phyloP scores from a whole-genome alignment of 805 yeast genomes.

The Myxozyma lipomycoides region DNA sequence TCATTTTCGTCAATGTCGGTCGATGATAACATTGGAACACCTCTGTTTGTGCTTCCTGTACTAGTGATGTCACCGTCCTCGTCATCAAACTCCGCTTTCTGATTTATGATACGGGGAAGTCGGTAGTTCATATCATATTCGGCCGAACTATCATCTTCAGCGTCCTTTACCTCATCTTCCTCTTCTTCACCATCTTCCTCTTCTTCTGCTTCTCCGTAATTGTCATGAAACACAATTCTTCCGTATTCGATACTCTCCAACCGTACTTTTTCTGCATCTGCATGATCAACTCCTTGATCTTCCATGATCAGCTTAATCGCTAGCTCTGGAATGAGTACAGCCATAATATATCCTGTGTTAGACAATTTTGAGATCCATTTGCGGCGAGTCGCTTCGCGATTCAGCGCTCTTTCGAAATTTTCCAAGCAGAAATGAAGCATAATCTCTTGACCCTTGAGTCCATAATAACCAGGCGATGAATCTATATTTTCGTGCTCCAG shows the following conservation, averaged over 20 bases:
- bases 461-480: slow-evolving; percentile 27
- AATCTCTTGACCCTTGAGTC: slow-evolving; percentile 17
- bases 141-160: not conserved
- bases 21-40: no score
- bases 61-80: no score
- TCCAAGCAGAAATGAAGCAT: slow-evolving; percentile 11
- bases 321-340: slow-evolving; percentile 26
- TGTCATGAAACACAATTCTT: slow-evolving; percentile 9
- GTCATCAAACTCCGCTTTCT: no score
- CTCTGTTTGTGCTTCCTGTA: no score
- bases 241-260: slow-evolving; percentile 23
- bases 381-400: slow-evolving; percentile 4
- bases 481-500: slow-evolving; percentile 10
- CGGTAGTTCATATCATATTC: not conserved
- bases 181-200: not conserved
- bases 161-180: not conserved
- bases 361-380: slow-evolving; percentile 27
- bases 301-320: slow-evolving; percentile 25
- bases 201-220: no score
- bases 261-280: slow-evolving; percentile 20
- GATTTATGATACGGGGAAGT: no score
- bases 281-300: slow-evolving; percentile 13
- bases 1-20: no score
- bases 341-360: slow-evolving; percentile 20
- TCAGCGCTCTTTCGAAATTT: slow-evolving; percentile 3